Conservation (phyloP, 805 yeast genomes). For the Pichia gijzeniarum region DNA sequence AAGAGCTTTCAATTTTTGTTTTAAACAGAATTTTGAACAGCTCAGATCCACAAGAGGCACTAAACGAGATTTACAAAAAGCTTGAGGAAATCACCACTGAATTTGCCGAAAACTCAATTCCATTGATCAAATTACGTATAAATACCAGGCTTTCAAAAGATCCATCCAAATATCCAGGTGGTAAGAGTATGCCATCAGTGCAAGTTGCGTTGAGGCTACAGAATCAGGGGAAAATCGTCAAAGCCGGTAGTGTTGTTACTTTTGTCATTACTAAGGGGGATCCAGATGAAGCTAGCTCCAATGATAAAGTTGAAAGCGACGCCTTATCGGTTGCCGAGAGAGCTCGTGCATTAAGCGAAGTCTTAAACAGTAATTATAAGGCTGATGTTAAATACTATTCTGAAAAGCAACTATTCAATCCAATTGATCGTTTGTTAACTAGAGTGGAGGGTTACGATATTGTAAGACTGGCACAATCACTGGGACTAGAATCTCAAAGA, state of each 20-base stretch:
- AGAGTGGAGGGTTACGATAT: slow-evolving; percentile 83
- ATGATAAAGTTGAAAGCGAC: slow-evolving; percentile 18
- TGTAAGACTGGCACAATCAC: slow-evolving; percentile 63
- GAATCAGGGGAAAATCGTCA: slow-evolving; percentile 77
- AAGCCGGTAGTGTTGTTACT: slow-evolving; percentile 86
- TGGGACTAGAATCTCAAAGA: slow-evolving; percentile 71
- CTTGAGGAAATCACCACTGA: slow-evolving; percentile 53
- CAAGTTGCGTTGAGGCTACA: slow-evolving; percentile 82
- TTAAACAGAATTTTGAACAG: slow-evolving; percentile 67
- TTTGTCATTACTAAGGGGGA: slow-evolving; percentile 55
- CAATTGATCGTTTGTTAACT: slow-evolving; percentile 81
- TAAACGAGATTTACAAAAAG: slow-evolving; percentile 64
- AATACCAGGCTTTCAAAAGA: slow-evolving; percentile 88
- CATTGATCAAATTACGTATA: slow-evolving; percentile 66
- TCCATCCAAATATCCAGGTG: slow-evolving; percentile 78
- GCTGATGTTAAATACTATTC: slow-evolving; percentile 79
- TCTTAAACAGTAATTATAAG: slow-evolving; percentile 46
- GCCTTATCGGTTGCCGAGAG: slow-evolving; percentile 59
- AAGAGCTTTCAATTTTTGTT: slow-evolving; percentile 75
- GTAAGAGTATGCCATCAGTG: slow-evolving; percentile 75
- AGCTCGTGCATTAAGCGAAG: slow-evolving; percentile 76
- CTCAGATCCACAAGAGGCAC: slow-evolving; percentile 68
- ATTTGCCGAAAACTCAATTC: slow-evolving; percentile 53
- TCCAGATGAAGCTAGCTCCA: neutral
- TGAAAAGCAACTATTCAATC: slow-evolving; percentile 85